A percentile compares a stretch with the other conserved stretches of the same genome.
These are phyloP conservation scores for Kentomonas sorsogonicus DNA, from an alignment of 208 protist genomes.

Conservation along the genomic window DNA sequence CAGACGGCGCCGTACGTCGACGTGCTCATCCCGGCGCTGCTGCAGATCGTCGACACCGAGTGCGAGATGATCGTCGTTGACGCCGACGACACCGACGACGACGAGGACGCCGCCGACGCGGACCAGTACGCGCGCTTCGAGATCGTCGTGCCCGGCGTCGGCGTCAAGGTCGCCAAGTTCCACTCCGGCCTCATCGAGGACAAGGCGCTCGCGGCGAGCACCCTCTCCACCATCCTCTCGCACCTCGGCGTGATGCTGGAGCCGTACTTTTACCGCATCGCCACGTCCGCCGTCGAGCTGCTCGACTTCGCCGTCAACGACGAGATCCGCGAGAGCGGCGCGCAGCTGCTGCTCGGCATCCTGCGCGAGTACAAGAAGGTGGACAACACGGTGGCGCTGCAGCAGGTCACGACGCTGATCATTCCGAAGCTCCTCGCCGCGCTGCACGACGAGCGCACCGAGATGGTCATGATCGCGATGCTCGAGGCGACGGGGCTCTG, in stretches of 20 bases:
- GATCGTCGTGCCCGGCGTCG: slow-evolving; percentile 67
- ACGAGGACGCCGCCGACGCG: slow-evolving; percentile 37
- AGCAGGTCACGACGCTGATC: slow-evolving; percentile 39
- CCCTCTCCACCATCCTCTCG: slow-evolving; percentile 61
- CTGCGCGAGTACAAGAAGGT: slow-evolving; percentile 54
- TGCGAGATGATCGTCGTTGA: slow-evolving; percentile 65
- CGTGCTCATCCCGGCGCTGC: slow-evolving; percentile 62
- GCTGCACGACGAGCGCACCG: slow-evolving; percentile 59
- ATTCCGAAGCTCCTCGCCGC: slow-evolving; percentile 51
- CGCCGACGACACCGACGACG: slow-evolving; percentile 53
- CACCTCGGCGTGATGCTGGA: slow-evolving; percentile 48
- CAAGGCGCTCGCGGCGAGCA: slow-evolving; percentile 77
- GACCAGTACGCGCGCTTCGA: slow-evolving; percentile 45
- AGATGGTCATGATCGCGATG: slow-evolving; percentile 53
- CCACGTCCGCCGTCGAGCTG: slow-evolving; percentile 48
- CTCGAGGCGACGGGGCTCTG: slow-evolving; percentile 57
- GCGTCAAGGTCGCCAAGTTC: slow-evolving; percentile 65
- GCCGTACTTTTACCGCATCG: slow-evolving; percentile 62
- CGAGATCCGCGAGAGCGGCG: slow-evolving; percentile 62
- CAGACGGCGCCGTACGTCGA: slow-evolving; percentile 70
- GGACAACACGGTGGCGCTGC: slow-evolving; percentile 22
- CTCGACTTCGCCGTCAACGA: slow-evolving; percentile 55
- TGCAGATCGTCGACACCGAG: slow-evolving; percentile 66
- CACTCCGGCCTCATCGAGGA: slow-evolving; percentile 85
- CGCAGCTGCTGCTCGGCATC: slow-evolving; percentile 64